Evolutionary conservation across 2,329 filamentous ascomycete species (phyloP), one percentile per base, ranked within the genome.

Genomic region (Dothiorella sarmentorum): DNA sequence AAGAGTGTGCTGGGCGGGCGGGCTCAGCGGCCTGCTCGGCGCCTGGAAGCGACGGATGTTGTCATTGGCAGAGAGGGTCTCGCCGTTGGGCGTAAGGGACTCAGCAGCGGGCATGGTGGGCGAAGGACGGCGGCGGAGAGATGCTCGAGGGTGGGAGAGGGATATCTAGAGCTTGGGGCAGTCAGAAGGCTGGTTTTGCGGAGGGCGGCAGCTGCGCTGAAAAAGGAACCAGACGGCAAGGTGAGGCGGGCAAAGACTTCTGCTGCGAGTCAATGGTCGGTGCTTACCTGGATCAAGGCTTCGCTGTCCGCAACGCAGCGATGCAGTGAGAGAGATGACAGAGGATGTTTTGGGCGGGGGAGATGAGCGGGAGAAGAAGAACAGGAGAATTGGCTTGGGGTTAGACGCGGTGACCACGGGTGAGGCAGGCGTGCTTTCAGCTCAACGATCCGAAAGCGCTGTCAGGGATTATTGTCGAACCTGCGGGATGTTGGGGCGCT

Each of bases 1-100:
- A 73, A 99, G 90, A 63, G 90, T 89, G 78, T 97, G 90, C 72
- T 86, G 83, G 66, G 90, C 87, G 63, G 88, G 86, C 68, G 94
- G 94, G 83, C 89, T 96, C 80, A 95, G 78, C 64, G 91, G 90
- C 72, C 94, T 86, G 81, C 91, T 96, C 68, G 94, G 91, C 71
- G 93, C 91, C 69, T 87, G 85, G 78, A 99, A 99, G 69, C 94
- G 91, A 78, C 89, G 88, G 80, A 99, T 97, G 82, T 97, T 97
- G 83, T 99, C 94, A 83, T 99, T 97, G 77, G 90, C 92, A 74
- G 89, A 91, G 68, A 80, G 72, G 66, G 64, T 67, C 45, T 68
- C 69, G 61, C 62, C 66, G 56, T 67, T 67, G 55, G 64, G 61
- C 49, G 64, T 61, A 64, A 63, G 70, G 61, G 71, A 68, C 61